A percentile compares a stretch with the other conserved stretches of the same genome.
These are phyloP conservation scores for Tuber melanosporum DNA, from an alignment of 495 filamentous ascomycete species.

Conservation along the genomic window DNA sequence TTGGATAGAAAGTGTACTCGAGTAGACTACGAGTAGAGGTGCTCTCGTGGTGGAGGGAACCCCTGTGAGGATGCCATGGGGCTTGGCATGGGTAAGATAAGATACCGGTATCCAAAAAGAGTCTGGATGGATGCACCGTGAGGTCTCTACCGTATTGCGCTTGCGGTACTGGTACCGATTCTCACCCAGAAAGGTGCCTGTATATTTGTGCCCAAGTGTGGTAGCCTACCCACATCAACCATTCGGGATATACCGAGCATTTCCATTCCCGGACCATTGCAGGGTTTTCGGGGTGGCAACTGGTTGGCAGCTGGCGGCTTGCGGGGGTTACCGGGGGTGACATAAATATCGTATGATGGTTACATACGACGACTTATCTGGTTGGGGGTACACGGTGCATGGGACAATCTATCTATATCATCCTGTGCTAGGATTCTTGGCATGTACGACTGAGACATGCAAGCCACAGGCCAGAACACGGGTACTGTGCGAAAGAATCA, in stretches of 20 bases:
- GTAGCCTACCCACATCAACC: background rate
- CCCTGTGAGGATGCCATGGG: background rate
- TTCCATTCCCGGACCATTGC: background rate
- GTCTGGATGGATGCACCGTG: background rate
- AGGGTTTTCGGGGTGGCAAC: background rate
- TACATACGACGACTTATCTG: background rate
- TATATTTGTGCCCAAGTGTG: background rate
- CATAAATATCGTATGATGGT: conserved; percentile 5
- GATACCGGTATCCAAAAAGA: background rate
- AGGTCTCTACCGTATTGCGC: too few relatives aligned
- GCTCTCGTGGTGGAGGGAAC: background rate
- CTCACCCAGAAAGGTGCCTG: background rate
- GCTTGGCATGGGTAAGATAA: conserved; percentile 1
- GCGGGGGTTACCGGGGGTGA: background rate
- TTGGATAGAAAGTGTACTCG: background rate
- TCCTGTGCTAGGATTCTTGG: background rate
- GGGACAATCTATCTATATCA: too few relatives aligned
- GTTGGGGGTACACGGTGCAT: background rate
- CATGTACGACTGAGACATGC: too few relatives aligned
- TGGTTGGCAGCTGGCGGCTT: conserved; percentile 2
- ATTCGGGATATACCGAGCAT: background rate
- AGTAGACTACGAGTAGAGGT: background rate
- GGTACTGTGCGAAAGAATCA: too few relatives aligned
- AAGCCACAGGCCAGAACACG: too few relatives aligned
- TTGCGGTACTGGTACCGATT: background rate